A percentile compares a stretch with the other conserved stretches of the same genome.
Evolutionary conservation across 176 grass and related monocot species (phyloP).

Genomic region (Triticum turgidum): DNA sequence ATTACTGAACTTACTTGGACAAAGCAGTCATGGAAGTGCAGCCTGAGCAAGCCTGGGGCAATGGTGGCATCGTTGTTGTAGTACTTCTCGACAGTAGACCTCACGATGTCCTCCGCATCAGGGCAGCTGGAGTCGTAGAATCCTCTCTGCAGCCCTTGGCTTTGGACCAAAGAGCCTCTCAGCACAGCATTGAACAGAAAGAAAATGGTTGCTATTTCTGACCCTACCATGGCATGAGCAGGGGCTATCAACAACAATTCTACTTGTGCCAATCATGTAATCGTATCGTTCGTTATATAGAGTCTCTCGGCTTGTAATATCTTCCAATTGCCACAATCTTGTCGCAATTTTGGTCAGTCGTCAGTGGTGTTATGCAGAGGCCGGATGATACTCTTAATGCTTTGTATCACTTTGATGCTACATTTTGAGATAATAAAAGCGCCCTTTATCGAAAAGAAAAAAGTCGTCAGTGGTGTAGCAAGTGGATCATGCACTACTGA

Average conservation of each 20-base stretch:
- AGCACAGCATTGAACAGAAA: slow-evolving; percentile 14
- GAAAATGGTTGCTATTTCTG: slow-evolving; percentile 9
- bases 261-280: not conserved
- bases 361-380: slow-evolving; percentile 17
- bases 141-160: slow-evolving; percentile 54
- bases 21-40: slow-evolving; percentile 94
- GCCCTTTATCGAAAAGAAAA: no score
- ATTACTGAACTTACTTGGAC: slow-evolving; percentile 48
- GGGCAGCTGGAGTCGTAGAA: slow-evolving; percentile 69
- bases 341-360: slow-evolving; percentile 5
- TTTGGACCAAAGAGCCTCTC: slow-evolving; percentile 8
- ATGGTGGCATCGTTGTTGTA: slow-evolving; percentile 58
- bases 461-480: slow-evolving; percentile 26
- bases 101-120: slow-evolving; percentile 60
- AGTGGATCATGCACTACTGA: slow-evolving; percentile 50
- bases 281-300: slow-evolving; percentile 19
- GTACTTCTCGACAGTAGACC: slow-evolving; percentile 59
- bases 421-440: no score
- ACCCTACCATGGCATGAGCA: not conserved
- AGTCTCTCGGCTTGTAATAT: not conserved
- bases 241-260: not conserved
- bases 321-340: not conserved
- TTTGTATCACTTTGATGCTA: no score
- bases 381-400: no score
- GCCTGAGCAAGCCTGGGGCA: slow-evolving; percentile 67